Evolutionary conservation across 2,329 filamentous ascomycete genomes (phyloP).

Genomic region (Penicillium sp.): DNA sequence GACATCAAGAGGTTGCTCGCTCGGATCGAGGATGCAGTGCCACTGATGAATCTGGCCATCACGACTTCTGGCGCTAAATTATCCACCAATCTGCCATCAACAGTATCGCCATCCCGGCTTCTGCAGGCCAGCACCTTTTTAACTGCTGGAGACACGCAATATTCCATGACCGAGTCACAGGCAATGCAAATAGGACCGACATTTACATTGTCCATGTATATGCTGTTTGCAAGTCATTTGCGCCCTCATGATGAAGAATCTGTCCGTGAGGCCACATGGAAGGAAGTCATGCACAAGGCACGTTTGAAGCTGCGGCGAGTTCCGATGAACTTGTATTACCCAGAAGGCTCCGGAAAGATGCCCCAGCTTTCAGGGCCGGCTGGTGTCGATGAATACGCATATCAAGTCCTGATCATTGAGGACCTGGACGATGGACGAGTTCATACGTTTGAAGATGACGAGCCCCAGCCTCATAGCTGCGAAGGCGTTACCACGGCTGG

Average conservation of each 20-base stretch:
- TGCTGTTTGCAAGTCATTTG: constrained; percentile 84
- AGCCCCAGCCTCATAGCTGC: constrained; percentile 55
- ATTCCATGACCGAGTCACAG: constrained; percentile 60
- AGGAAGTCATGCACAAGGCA: constrained; percentile 93
- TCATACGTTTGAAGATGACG: constrained; percentile 62
- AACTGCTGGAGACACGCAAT: constrained; percentile 81
- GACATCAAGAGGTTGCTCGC: constrained; percentile 73
- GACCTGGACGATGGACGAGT: constrained; percentile 71
- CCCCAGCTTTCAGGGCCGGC: constrained; percentile 40
- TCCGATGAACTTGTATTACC: constrained; percentile 52
- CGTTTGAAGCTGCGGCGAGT: constrained; percentile 74
- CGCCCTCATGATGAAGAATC: constrained; percentile 56
- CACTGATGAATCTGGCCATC: constrained; percentile 87
- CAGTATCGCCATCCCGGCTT: constrained; percentile 84
- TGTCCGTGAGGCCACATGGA: constrained; percentile 74
- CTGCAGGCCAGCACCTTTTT: constrained; percentile 91
- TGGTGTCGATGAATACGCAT: constrained; percentile 65
- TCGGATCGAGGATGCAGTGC: constrained; percentile 86
- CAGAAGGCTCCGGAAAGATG: constrained; percentile 12
- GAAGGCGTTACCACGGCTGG: constrained; percentile 62
- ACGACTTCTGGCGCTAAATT: constrained; percentile 88
- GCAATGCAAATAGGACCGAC: constrained; percentile 81
- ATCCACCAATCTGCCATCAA: constrained; percentile 72
- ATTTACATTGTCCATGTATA: constrained; percentile 86
- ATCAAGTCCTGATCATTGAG: constrained; percentile 78